These are phyloP conservation scores for Akanthomyces lecanii DNA, from an alignment of 2,329 filamentous ascomycete species.

Conservation along the genomic window DNA sequence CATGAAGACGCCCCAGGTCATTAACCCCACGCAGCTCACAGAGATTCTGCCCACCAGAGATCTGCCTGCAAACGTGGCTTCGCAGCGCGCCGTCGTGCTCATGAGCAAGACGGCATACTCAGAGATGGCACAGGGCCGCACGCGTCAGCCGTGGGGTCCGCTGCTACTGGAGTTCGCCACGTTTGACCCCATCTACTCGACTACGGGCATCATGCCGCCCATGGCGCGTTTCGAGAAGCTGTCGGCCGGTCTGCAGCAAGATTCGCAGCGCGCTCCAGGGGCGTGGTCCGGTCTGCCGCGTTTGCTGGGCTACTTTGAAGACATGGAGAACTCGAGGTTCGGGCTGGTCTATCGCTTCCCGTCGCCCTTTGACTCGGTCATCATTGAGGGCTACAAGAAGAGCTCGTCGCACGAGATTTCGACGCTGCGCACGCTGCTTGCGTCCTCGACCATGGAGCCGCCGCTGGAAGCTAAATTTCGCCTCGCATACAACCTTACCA, in stretches of 20 bases:
- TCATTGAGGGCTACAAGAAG: slow-evolving; percentile 47
- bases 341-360: slow-evolving; percentile 74
- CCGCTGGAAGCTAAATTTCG: slow-evolving; percentile 72
- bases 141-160: slow-evolving; percentile 45
- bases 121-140: slow-evolving; percentile 41
- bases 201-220: slow-evolving; percentile 59
- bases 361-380: slow-evolving; percentile 56
- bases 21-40: slow-evolving; percentile 51
- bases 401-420: slow-evolving; percentile 48
- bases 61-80: slow-evolving; percentile 27
- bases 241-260: slow-evolving; percentile 53
- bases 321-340: slow-evolving; percentile 63
- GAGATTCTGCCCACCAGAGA: slow-evolving; percentile 42
- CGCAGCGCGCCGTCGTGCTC: slow-evolving; percentile 43
- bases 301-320: slow-evolving; percentile 69
- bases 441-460: slow-evolving; percentile 52
- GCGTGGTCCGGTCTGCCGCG: slow-evolving; percentile 60
- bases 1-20: slow-evolving; percentile 58
- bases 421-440: slow-evolving; percentile 52
- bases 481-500: slow-evolving; percentile 66
- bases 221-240: slow-evolving; percentile 63
- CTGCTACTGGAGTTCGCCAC: slow-evolving; percentile 68
- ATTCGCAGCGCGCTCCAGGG: slow-evolving; percentile 46
- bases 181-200: slow-evolving; percentile 59
- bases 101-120: slow-evolving; percentile 49